These are phyloP conservation scores for Boechera stricta DNA, from an alignment of 345 rosid species.

Conservation along the genomic window DNA sequence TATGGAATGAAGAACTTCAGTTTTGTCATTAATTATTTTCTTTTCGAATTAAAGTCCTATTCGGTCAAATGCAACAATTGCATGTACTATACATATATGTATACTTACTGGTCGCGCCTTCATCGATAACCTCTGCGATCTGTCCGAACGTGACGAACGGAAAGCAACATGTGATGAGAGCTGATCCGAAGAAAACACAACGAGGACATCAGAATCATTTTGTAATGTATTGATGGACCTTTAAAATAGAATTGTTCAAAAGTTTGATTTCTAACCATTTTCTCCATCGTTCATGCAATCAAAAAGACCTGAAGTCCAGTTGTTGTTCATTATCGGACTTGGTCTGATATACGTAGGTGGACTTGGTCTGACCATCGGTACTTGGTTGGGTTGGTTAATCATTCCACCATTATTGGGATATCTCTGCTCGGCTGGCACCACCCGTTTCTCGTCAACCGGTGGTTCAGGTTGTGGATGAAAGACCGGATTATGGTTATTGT, in stretches of 20 bases:
- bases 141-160: slow-evolving; percentile 63
- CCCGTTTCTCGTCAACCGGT: slow-evolving; percentile 19
- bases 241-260: not conserved
- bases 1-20: too few relatives aligned
- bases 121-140: slow-evolving; percentile 59
- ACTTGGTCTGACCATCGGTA: slow-evolving; percentile 5
- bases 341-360: not conserved
- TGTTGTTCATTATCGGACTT: too few relatives aligned
- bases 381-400: slow-evolving; percentile 23
- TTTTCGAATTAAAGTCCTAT: too few relatives aligned
- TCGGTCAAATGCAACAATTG: not conserved
- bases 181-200: slow-evolving; percentile 44
- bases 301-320: slow-evolving; percentile 66
- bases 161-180: slow-evolving; percentile 56
- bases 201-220: not conserved
- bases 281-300: slow-evolving; percentile 74
- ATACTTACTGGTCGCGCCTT: slow-evolving; percentile 55
- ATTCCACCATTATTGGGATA: slow-evolving; percentile 26
- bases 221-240: not conserved
- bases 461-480: slow-evolving; percentile 3
- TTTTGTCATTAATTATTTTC: too few relatives aligned
- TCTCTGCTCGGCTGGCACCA: slow-evolving; percentile 8
- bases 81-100: not conserved
- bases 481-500: slow-evolving; percentile 30
- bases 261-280: slow-evolving; percentile 49